Conservation (phyloP, 148 eudicot genomes). For the Chenopodium quinoa region DNA sequence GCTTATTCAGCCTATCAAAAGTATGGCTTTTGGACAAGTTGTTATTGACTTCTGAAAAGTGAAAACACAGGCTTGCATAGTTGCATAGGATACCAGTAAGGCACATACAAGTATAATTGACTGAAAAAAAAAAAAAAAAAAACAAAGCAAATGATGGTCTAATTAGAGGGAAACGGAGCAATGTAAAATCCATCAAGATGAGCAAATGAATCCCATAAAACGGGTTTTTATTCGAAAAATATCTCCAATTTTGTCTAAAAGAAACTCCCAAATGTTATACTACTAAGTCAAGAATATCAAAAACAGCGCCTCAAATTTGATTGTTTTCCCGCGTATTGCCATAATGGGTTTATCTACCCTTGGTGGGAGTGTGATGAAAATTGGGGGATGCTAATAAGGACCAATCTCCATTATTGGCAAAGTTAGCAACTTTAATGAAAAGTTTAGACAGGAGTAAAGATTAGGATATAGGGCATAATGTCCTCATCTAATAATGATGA, state of each 20-base stretch:
- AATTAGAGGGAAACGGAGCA: too few species aligned
- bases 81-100: background rate
- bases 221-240: background rate
- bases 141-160: too few species aligned
- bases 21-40: too few species aligned
- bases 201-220: background rate
- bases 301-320: background rate
- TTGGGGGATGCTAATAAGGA: background rate
- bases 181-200: background rate
- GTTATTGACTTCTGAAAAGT: background rate
- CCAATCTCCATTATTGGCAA: background rate
- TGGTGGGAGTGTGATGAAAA: background rate
- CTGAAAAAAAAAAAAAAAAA: too few species aligned
- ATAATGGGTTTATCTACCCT: background rate
- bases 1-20: too few species aligned
- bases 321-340: too few species aligned
- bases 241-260: background rate
- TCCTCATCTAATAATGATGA: slow-evolving; percentile 23
- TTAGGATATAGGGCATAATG: slow-evolving; percentile 5
- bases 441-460: slow-evolving; percentile 5
- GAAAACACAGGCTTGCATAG: background rate
- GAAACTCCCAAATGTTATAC: background rate
- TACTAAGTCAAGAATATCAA: too few species aligned
- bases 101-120: too few species aligned
- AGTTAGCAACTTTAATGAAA: slow-evolving; percentile 11